These are phyloP conservation scores for Sphaerobolus stellatus DNA, from an alignment of 1,284 basidiomycete species.

Conservation along the genomic window DNA sequence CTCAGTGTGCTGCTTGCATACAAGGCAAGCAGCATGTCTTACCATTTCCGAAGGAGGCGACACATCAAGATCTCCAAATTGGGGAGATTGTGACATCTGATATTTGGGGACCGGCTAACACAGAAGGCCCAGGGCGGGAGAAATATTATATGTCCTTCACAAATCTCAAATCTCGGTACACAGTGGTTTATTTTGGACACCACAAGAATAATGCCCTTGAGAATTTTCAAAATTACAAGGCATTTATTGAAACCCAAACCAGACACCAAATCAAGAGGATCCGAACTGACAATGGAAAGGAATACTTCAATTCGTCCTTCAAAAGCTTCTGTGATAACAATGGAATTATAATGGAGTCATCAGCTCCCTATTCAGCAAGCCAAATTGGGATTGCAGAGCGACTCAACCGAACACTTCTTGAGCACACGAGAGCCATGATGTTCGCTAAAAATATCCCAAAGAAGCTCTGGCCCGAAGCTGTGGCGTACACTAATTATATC, in stretches of 20 bases:
- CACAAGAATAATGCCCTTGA: constrained; percentile 22
- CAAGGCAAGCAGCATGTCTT: constrained; percentile 3
- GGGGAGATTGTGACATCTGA: not conserved
- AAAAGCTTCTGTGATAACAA: not conserved
- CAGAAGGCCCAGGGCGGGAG: constrained; percentile 1
- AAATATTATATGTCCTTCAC: constrained; percentile 5
- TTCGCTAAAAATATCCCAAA: constrained; percentile 18
- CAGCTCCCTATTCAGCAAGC: constrained; percentile 36
- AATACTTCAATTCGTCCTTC: constrained; percentile 17
- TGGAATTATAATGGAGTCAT: constrained; percentile 24
- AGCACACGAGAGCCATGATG: constrained; percentile 26
- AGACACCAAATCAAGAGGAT: constrained; percentile 14
- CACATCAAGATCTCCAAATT: not conserved
- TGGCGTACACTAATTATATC: constrained; percentile 22
- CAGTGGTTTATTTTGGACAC: constrained; percentile 10
- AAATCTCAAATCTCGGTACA: not conserved
- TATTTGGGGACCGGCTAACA: constrained; percentile 8
- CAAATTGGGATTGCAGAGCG: constrained; percentile 32
- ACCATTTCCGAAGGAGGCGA: not conserved
- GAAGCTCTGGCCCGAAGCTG: constrained; percentile 27
- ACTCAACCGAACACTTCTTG: constrained; percentile 26
- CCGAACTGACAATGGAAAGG: constrained; percentile 17
- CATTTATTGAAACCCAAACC: constrained; percentile 21
- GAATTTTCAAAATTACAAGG: constrained; percentile 22
- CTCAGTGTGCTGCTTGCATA: constrained; percentile 2